Conservation (phyloP, 345 rosid genomes). For the Brassica cretica region DNA sequence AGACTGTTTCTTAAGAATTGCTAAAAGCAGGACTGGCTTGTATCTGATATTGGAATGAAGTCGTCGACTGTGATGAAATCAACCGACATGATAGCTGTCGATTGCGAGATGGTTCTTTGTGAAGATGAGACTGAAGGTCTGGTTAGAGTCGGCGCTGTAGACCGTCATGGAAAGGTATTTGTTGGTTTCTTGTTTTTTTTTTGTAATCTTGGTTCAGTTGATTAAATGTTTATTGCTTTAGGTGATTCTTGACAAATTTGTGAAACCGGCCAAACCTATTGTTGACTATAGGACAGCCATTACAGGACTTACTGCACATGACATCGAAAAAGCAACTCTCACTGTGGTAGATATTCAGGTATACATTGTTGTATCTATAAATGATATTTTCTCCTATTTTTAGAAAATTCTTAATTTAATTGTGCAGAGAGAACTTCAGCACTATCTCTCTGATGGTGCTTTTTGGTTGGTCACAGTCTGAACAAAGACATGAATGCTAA, state of each 20-base stretch:
- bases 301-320: conserved; percentile 64
- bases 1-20: not conserved
- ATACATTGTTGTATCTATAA: not conserved
- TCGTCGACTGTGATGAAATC: conserved; percentile 40
- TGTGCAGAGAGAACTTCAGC: conserved; percentile 56
- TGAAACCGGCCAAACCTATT: conserved; percentile 62
- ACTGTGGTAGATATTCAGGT: conserved; percentile 75
- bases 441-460: conserved; percentile 51
- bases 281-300: conserved; percentile 67
- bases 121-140: conserved; percentile 57
- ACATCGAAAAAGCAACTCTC: conserved; percentile 52
- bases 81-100: conserved; percentile 59
- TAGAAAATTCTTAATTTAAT: not conserved
- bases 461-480: conserved; percentile 80
- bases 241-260: conserved; percentile 62
- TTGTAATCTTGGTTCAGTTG: not conserved
- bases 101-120: conserved; percentile 97
- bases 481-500: conserved; percentile 67
- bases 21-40: conserved; percentile 59
- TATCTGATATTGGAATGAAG: conserved; percentile 46
- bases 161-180: conserved; percentile 57
- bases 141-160: conserved; percentile 73
- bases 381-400: not conserved
- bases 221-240: conserved; percentile 34
- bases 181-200: not conserved